These are phyloP conservation scores for Lignosus rhinocerotis DNA, from an alignment of 1,284 basidiomycete genomes.

Conservation along the genomic window DNA sequence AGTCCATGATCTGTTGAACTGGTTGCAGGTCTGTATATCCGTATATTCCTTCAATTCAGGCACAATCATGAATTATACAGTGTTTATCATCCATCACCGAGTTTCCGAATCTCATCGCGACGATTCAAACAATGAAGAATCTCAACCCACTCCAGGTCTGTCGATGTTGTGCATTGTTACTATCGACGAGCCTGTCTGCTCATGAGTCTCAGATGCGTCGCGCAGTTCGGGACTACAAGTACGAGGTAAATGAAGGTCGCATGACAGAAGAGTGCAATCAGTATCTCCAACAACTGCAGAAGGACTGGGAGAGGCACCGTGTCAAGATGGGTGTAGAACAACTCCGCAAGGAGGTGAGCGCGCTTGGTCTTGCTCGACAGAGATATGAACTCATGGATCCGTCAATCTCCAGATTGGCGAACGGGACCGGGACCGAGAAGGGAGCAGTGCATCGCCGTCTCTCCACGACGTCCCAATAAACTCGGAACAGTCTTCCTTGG, in stretches of 20 bases:
- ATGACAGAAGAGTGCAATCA: conserved; percentile 96
- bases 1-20: conserved; percentile 82
- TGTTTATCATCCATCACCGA: conserved; percentile 84
- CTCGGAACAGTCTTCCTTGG: conserved; percentile 29
- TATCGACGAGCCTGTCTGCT: background rate
- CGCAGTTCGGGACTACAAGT: conserved; percentile 92
- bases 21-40: conserved; percentile 72
- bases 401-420: conserved; percentile 54
- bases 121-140: conserved; percentile 83
- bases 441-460: conserved; percentile 46
- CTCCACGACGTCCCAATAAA: conserved; percentile 42
- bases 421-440: conserved; percentile 63
- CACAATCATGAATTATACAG: conserved; percentile 41
- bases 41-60: background rate
- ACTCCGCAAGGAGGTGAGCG: conserved; percentile 70
- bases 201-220: conserved; percentile 70
- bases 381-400: background rate
- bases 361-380: background rate
- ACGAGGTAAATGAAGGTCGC: conserved; percentile 87
- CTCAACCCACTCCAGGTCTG: conserved; percentile 89
- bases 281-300: conserved; percentile 91
- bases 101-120: conserved; percentile 86
- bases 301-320: conserved; percentile 92
- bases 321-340: conserved; percentile 82
- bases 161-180: background rate